phyloP scores from a whole-genome alignment of 805 yeast genomes.

The Sugiyamaella americana region DNA sequence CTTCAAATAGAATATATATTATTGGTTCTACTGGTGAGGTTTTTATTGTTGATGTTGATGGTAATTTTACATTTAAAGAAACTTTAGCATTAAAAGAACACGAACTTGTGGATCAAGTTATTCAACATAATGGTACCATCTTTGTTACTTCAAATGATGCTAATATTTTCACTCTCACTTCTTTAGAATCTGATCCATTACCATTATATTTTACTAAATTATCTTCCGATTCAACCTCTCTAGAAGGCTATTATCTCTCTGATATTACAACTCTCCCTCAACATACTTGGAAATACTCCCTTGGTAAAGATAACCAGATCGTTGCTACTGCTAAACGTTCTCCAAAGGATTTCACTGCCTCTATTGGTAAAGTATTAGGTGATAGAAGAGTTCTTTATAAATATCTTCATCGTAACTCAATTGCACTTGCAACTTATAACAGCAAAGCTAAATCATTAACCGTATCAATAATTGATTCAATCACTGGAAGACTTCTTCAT shows the following conservation, averaged over 20 bases:
- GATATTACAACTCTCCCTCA: background rate
- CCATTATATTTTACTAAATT: constrained; percentile 2
- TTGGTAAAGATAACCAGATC: constrained; percentile 34
- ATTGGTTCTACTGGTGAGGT: constrained; percentile 14
- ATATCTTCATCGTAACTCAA: constrained; percentile 65
- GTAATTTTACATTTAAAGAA: constrained; percentile 6
- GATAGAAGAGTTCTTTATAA: constrained; percentile 76
- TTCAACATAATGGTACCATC: background rate
- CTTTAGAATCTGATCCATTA: background rate
- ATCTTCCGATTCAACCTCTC: background rate
- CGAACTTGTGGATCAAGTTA: constrained; percentile 2
- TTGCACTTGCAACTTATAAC: constrained; percentile 45
- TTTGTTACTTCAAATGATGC: constrained; percentile 7
- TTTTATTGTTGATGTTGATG: constrained; percentile 17
- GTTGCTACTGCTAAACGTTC: constrained; percentile 38
- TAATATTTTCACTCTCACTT: constrained; percentile 5
- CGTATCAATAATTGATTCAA: constrained; percentile 55
- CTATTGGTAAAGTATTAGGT: constrained; percentile 62
- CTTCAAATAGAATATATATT: constrained; percentile 5
- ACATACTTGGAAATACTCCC: constrained; percentile 36
- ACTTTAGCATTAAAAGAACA: constrained; percentile 1
- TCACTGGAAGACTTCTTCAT: constrained; percentile 60
- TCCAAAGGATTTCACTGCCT: constrained; percentile 41
- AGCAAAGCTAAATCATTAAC: constrained; percentile 31
- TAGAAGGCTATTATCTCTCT: background rate